Percentiles rank a stretch among this genome's conserved stretches.
These are phyloP conservation scores for Mollisia scopiformis DNA, from an alignment of 2,329 filamentous ascomycete species.

Conservation along the genomic window DNA sequence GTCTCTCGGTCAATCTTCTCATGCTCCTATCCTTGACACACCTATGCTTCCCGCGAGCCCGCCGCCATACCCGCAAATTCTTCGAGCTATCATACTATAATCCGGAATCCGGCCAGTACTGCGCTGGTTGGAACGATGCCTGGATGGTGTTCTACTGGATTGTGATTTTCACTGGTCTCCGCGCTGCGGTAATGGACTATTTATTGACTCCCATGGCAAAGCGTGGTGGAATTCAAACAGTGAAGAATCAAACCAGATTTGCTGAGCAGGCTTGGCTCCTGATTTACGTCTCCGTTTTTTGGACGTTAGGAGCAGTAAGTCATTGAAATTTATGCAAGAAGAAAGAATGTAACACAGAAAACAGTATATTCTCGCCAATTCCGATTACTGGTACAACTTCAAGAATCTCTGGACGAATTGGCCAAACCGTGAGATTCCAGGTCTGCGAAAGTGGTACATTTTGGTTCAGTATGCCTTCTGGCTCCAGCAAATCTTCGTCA, in stretches of 20 bases:
- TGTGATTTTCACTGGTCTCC: conserved; percentile 83
- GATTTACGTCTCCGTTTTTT: conserved; percentile 81
- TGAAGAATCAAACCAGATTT: conserved; percentile 80
- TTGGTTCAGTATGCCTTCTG: conserved; percentile 90
- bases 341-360: conserved; percentile 23
- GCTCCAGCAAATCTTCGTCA: conserved; percentile 91
- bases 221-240: conserved; percentile 70
- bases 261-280: conserved; percentile 94
- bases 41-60: conserved; percentile 78
- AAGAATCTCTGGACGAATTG: conserved; percentile 81
- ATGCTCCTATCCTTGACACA: conserved; percentile 83
- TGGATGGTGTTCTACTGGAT: conserved; percentile 79
- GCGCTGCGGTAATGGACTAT: conserved; percentile 86
- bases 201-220: conserved; percentile 78
- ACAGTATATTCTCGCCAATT: conserved; percentile 80
- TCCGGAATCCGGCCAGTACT: conserved; percentile 67
- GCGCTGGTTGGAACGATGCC: conserved; percentile 77
- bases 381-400: conserved; percentile 78
- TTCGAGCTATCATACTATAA: conserved; percentile 87
- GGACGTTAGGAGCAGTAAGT: conserved; percentile 80
- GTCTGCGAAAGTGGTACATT: conserved; percentile 85
- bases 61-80: conserved; percentile 82
- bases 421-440: conserved; percentile 75
- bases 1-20: conserved; percentile 83
- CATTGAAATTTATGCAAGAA: not conserved